These are phyloP conservation scores for Carex parvula DNA, from an alignment of 176 grass and related monocot genomes.

Conservation along the genomic window DNA sequence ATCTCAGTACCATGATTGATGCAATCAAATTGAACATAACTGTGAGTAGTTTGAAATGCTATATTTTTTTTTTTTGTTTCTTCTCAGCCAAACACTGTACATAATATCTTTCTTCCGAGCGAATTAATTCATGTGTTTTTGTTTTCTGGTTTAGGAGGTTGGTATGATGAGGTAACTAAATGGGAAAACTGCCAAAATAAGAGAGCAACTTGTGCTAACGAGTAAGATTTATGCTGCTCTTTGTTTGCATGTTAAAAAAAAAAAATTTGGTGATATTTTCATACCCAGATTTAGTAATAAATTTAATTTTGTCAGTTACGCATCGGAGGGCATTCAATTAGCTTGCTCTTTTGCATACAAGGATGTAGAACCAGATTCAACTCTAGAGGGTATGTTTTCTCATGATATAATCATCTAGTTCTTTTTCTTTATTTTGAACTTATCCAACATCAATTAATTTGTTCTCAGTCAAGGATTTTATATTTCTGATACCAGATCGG, in stretches of 20 bases:
- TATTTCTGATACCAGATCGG: not conserved
- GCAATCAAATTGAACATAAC: slow-evolving; percentile 68
- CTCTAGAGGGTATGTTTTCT: slow-evolving; percentile 49
- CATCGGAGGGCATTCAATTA: slow-evolving; percentile 64
- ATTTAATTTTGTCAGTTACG: slow-evolving; percentile 49
- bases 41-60: slow-evolving; percentile 33
- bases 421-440: not conserved
- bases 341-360: slow-evolving; percentile 87
- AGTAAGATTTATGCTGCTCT: slow-evolving; percentile 33
- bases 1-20: slow-evolving; percentile 61
- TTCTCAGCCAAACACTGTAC: not conserved
- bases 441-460: not conserved
- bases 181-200: slow-evolving; percentile 74
- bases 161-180: slow-evolving; percentile 50
- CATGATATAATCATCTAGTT: slow-evolving; percentile 1
- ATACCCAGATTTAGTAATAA: not conserved
- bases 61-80: not conserved
- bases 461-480: not conserved
- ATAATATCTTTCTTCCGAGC: not conserved
- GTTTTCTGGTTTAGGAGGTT: slow-evolving; percentile 43
- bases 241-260: not conserved
- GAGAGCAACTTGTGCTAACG: slow-evolving; percentile 58
- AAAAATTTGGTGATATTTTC: not conserved
- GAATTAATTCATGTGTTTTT: not conserved
- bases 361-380: slow-evolving; percentile 68